Evolutionary conservation across 129 eudicot species (phyloP).

Genomic region (Arctium lappa): DNA sequence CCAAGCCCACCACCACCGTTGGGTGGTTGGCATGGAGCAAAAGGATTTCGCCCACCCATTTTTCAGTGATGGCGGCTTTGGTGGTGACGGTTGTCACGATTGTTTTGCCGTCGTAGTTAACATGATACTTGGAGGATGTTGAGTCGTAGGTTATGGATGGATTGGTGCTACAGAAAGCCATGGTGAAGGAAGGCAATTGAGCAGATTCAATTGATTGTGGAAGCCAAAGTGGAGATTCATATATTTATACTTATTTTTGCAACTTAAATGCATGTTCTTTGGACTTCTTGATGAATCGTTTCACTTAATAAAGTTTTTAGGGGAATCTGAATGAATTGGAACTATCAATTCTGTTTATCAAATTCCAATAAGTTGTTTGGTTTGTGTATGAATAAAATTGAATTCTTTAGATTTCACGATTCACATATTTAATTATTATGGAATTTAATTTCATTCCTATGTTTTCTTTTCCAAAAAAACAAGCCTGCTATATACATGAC

Average conservation of each 20-base stretch:
- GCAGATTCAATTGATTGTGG: background rate
- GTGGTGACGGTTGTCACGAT: constrained; percentile 56
- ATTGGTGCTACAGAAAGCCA: constrained; percentile 22
- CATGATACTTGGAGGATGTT: constrained; percentile 33
- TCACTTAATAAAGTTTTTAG: no score
- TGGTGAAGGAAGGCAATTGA: background rate
- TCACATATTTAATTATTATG: no score
- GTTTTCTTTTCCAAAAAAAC: no score
- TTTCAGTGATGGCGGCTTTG: constrained; percentile 29
- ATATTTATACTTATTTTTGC: background rate
- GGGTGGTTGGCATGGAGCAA: constrained; percentile 7
- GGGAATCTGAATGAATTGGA: background rate
- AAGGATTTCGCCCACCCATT: constrained; percentile 37
- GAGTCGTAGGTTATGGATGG: constrained; percentile 30
- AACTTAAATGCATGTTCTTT: background rate
- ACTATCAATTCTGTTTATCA: no score
- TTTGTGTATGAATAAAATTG: no score
- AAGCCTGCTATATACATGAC: no score
- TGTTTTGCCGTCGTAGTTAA: constrained; percentile 38
- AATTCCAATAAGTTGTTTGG: no score
- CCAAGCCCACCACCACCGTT: constrained; percentile 62
- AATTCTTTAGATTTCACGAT: no score
- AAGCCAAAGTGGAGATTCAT: background rate
- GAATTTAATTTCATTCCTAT: no score
- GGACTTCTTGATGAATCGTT: background rate